phyloP scores from a whole-genome alignment of 2,329 filamentous ascomycete genomes.

The Cercospora berteroae region DNA sequence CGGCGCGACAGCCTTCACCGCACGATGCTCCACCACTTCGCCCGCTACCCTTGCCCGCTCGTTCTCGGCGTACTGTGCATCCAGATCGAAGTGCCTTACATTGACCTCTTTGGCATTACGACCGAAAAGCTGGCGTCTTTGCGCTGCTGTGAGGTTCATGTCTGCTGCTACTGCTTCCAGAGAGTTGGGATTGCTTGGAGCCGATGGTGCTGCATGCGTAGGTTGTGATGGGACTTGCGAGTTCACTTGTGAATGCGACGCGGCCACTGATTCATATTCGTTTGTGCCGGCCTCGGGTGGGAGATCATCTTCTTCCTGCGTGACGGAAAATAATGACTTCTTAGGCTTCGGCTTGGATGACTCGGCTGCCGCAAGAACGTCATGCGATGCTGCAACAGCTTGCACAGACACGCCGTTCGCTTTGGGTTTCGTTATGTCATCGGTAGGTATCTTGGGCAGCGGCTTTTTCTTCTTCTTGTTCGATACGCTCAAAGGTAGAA shows the following conservation, averaged over 20 bases:
- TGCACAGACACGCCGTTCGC: background rate
- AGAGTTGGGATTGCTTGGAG: conserved; percentile 46
- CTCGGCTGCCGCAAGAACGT: conserved; percentile 4
- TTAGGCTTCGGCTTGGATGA: conserved; percentile 54
- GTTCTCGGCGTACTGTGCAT: conserved; percentile 82
- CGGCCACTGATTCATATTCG: conserved; percentile 40
- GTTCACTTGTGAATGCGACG: conserved; percentile 23
- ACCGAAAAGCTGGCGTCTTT: conserved; percentile 82
- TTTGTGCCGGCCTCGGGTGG: background rate
- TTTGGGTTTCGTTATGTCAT: conserved; percentile 4
- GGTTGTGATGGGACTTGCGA: conserved; percentile 2
- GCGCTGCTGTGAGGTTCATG: conserved; percentile 73
- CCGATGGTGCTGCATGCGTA: conserved; percentile 13
- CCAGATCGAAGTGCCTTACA: conserved; percentile 84
- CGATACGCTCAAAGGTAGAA: conserved; percentile 82
- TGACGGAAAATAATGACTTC: conserved; percentile 68
- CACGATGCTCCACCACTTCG: conserved; percentile 70
- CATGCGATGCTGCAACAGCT: background rate
- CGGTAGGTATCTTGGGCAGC: conserved; percentile 14
- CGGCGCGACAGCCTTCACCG: conserved; percentile 76
- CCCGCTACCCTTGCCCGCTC: conserved; percentile 69
- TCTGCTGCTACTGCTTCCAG: conserved; percentile 71
- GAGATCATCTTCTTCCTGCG: conserved; percentile 40
- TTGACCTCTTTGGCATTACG: conserved; percentile 53
- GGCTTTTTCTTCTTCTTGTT: conserved; percentile 70